Evolutionary conservation across 75 land plant genomes (phyloP), one percentile per base, ranked within the genome.

Genomic region (Larix kaempferi): DNA sequence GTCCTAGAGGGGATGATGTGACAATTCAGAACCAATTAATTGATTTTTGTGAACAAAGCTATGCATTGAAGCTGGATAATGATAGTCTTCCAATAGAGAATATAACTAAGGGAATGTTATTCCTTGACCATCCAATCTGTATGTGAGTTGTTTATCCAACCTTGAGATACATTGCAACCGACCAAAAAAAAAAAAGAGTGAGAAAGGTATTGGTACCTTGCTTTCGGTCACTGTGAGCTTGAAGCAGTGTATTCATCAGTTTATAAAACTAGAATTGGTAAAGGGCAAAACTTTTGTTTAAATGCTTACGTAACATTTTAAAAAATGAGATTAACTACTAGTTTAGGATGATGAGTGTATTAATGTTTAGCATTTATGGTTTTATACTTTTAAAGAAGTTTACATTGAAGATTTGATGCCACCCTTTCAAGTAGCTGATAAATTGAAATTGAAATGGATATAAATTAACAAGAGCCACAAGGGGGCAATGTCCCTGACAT

Each of bases 1-100:
- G 95, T 4, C 90, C 95, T 12, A 75, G 93, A 41, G 82, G 84
- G 4, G 95, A 92, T 83, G 95, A 92, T 49, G 90, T 88, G 17
- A 74, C 61, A 12, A 56, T 90, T 52, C 80, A 89, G 73, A 86
- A 86, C 62, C 81, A 87, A 73, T 61, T 90, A 49, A 84, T 86
- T 59, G 87, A 88, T 62, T 90, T 90, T 77, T 86, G 85, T 79
- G 90, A 90, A 58, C 79, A 78, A 54, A 86, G 71, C 35, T 91
- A 82, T 71, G 77, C 76, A 71, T 79, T 90, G 74, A 88, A 92
- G 76, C 80, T 88, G 21, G 91, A 92, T 73, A 80, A 85, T 35
- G 90, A 90, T 59, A 80, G 80, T 44, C 76, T 86, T 19, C 93
- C 93, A 19, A 84, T 90, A n/a, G 93, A 91, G 71, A 92, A 92